Evolutionary conservation across 768 basidiomycete genomes (phyloP), one percentile per base, ranked within the genome.

Genomic region (Pleurotus djamor): DNA sequence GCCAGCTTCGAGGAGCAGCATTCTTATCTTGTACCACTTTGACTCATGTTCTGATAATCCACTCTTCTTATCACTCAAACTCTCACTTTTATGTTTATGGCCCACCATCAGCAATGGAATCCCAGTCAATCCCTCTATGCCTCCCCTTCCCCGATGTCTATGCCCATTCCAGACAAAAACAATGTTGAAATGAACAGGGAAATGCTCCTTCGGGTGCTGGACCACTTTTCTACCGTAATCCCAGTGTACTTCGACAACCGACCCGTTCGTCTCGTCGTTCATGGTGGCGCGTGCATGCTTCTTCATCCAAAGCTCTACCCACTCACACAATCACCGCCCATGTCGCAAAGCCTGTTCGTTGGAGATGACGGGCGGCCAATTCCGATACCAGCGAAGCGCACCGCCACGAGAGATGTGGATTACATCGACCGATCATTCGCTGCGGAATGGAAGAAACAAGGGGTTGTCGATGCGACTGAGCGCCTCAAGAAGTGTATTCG

Each of bases 281-380:
- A 91, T 59, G 89, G 89, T 17, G 89, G 89, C 0, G 88, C 86
- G 0, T 86, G 86, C 58, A 89, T 90, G 86, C 79, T 91, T 21
- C 77, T 91, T 1, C 87, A 91, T 48, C 77, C 76, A 0, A 67
- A 70, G 1, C 66, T 82, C 0, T 67, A 74, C 57, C 59, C 60
- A 4, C 72, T 80, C 52, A 67, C 74, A 0, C 52, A 66, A 17
- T 68, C 69, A 12, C 65, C 65, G 1, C 58, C 57, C 14, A 58
- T 69, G 4, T 58, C 69, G 4, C 55, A 63, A 8, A 33, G 43
- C 48, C 60, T 63, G n/a, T 43, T 62, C 33, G 61, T 60, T 28
- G 62, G 33, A 6, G 49, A 59, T 14, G 66, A 65, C 56, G 59
- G 59, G 65, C 76, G 67, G 55, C 66, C 57, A 57, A 56, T 56